A percentile compares a stretch with the other conserved stretches of the same genome.
phyloP scores from a whole-genome alignment of 495 filamentous ascomycete species.

The Annulohypoxylon maeteangense region DNA sequence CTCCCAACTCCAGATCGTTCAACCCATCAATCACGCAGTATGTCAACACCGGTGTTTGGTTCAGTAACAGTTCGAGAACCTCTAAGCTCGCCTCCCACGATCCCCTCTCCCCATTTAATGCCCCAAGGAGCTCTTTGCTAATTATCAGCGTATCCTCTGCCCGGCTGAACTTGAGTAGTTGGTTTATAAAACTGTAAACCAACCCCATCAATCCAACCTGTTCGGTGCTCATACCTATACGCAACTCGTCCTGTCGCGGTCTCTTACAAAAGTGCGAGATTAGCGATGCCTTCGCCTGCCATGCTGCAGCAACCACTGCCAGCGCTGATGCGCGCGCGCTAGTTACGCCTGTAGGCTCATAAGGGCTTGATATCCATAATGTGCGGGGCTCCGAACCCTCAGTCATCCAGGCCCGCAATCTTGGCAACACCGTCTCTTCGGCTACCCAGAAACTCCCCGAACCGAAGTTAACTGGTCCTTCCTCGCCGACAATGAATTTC shows the following conservation, averaged over 20 bases:
- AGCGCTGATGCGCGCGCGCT: slow-evolving; percentile 19
- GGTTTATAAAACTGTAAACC: slow-evolving; percentile 15
- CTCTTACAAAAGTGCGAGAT: slow-evolving; percentile 18
- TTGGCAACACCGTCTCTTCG: slow-evolving; percentile 9
- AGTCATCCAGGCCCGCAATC: background rate
- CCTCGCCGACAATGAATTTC: slow-evolving; percentile 5
- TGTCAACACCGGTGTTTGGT: slow-evolving; percentile 1
- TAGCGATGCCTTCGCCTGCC: slow-evolving; percentile 12
- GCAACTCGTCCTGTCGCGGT: background rate
- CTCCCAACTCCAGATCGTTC: slow-evolving; percentile 14
- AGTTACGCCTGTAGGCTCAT: background rate
- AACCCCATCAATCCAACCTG: slow-evolving; percentile 14
- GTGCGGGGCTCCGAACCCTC: background rate
- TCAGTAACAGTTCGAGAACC: background rate
- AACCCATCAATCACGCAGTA: slow-evolving; percentile 22
- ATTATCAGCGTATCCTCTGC: background rate
- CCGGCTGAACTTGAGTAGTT: slow-evolving; percentile 10
- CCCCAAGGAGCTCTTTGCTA: background rate
- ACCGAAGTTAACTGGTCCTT: background rate
- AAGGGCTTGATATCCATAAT: slow-evolving; percentile 21
- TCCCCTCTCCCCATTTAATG: background rate
- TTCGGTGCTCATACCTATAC: slow-evolving; percentile 1
- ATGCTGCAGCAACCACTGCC: slow-evolving; percentile 13
- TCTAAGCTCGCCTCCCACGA: slow-evolving; percentile 8
- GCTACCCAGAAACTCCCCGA: slow-evolving; percentile 13